A percentile compares a stretch with the other conserved stretches of the same genome.
Evolutionary conservation across 2,329 filamentous ascomycete species (phyloP).

Genomic region (Sporothrix brasiliensis): DNA sequence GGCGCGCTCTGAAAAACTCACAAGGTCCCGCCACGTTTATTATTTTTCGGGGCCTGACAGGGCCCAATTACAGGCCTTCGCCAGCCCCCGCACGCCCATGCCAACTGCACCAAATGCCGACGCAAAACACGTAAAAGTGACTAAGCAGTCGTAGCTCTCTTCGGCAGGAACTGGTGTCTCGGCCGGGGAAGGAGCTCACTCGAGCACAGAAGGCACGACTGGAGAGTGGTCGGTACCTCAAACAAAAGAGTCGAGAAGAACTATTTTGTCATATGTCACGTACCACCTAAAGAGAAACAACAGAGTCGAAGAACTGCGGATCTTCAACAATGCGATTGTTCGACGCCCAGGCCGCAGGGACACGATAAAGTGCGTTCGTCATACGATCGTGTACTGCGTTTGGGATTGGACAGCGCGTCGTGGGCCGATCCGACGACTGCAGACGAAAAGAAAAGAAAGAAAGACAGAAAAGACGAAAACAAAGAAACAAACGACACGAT

Average conservation of each 20-base stretch:
- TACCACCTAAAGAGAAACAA: background rate
- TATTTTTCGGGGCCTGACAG: background rate
- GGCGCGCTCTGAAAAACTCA: background rate
- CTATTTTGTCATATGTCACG: background rate
- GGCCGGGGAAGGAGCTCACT: slow-evolving; percentile 11
- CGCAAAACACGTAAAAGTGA: background rate
- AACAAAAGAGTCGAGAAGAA: background rate
- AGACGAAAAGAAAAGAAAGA: background rate
- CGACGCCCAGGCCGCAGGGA: slow-evolving; percentile 12
- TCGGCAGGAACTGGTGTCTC: slow-evolving; percentile 23
- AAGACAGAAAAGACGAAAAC: background rate
- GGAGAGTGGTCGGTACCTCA: background rate
- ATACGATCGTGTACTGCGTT: background rate
- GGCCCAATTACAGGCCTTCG: background rate
- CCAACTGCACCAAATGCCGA: slow-evolving; percentile 1
- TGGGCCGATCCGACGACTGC: slow-evolving; percentile 5
- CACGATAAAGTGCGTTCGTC: background rate
- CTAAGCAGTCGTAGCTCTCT: slow-evolving; percentile 30
- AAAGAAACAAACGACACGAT: background rate
- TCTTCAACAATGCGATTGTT: slow-evolving; percentile 5
- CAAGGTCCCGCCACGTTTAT: background rate
- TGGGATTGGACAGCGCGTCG: background rate
- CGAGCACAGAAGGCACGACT: background rate
- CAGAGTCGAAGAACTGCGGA: background rate
- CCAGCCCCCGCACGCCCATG: background rate